Evolutionary conservation across 225 moss, liverwort and hornwort genomes (phyloP), one percentile per base, ranked within the genome.

Genomic region (Pseudoscleropodium purum): DNA sequence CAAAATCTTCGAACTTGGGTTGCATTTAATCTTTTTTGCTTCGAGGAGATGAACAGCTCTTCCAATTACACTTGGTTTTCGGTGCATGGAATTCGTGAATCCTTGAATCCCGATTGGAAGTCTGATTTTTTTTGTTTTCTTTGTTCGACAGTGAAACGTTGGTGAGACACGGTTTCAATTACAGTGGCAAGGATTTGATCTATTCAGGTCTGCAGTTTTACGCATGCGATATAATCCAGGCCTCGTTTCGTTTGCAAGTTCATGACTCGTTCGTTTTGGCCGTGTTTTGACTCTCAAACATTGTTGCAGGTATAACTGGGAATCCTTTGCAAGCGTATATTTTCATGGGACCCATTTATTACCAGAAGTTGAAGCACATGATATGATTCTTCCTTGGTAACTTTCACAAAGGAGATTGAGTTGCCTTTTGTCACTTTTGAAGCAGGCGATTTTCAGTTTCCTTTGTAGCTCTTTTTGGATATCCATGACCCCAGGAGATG

Each of bases 281-380:
- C 31, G 16, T 83, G n/a, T 88, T 88, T 63, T 91, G 69, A 27
- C 29, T 11, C 15, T 6, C 57, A 18, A 57, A 15, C 36, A 56
- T 80, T 63, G 66, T 75, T 92, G 81, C 95, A 99, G 97, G 99
- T 85, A 97, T 99, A 79, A 97, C 90, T 85, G 97, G 99, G 73
- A 94, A 93, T 89, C 97, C 99, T 49, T 93, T 99, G 87, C 99
- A 99, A 93, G 99, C 97, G 13, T 97, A 97, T 78, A 95, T 99
- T 76, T 97, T 99, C 89, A 99, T 97, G 97, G 97, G 99, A 78
- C 99, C 99, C 52, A 96, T 99, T 87, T 97, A 99, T 89, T 99
- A 99, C 88, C 99, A 99, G 89, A 99, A 99, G 90, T 92, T 99
- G 82, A 99, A 99, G 92, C 97, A 97, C 88, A 97, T 97, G 97